Percentiles rank a stretch among this genome's conserved stretches.
Evolutionary conservation across 1,284 basidiomycete genomes (phyloP).

Genomic region (Boletus coffeatus): DNA sequence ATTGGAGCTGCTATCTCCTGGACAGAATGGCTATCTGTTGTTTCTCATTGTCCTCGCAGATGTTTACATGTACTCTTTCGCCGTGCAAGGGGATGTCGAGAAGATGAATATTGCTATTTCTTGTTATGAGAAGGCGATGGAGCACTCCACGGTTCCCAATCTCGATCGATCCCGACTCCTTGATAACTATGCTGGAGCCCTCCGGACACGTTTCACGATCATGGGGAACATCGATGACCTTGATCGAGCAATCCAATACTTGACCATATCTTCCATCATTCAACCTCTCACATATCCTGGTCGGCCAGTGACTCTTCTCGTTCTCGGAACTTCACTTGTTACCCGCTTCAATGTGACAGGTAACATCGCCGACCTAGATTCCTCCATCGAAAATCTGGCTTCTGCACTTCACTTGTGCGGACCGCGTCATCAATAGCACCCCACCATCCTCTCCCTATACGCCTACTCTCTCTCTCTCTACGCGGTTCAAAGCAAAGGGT

Average conservation of each 20-base stretch:
- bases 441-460: constrained; percentile 15
- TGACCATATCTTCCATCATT: constrained; percentile 20
- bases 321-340: constrained; percentile 10
- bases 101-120: constrained; percentile 18
- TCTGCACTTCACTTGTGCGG: constrained; percentile 16
- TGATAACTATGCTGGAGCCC: constrained; percentile 19
- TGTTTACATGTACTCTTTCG: constrained; percentile 6
- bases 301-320: constrained; percentile 12
- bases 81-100: constrained; percentile 7
- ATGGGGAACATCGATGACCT: constrained; percentile 17
- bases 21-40: constrained; percentile 11
- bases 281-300: constrained; percentile 7
- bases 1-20: constrained; percentile 17
- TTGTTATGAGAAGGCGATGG: constrained; percentile 17
- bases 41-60: constrained; percentile 13
- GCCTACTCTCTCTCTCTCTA: constrained; percentile 8
- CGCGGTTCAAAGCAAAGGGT: constrained; percentile 16
- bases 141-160: constrained; percentile 14
- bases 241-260: constrained; percentile 19
- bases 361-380: constrained; percentile 13
- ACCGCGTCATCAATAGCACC: constrained; percentile 7
- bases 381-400: constrained; percentile 13
- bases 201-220: constrained; percentile 12
- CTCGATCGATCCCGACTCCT: constrained; percentile 21
- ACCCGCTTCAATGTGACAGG: constrained; percentile 12